Conservation (phyloP, 306 rosid genomes). For the Casuarina cunninghamiana region DNA sequence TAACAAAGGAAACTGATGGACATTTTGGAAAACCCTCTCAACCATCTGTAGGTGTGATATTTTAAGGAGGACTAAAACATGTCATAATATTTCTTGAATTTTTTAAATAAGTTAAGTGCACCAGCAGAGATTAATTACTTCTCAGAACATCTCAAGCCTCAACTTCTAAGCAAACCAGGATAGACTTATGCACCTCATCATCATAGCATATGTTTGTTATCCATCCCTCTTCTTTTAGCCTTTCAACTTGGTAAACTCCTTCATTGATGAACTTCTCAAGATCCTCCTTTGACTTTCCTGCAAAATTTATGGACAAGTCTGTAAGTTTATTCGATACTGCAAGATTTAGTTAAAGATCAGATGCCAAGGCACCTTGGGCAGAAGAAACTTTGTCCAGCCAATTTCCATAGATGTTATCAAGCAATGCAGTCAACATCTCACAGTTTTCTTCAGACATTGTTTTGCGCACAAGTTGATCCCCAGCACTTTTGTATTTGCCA, state of each 20-base stretch:
- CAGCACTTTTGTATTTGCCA: constrained; percentile 94
- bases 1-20: not conserved
- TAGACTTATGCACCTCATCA: constrained; percentile 70
- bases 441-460: constrained; percentile 74
- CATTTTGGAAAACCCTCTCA: constrained; percentile 9
- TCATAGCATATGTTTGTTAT: constrained; percentile 78
- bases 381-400: constrained; percentile 88
- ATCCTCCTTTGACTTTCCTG: constrained; percentile 76
- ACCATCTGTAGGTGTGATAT: not conserved
- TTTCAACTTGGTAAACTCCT: constrained; percentile 83
- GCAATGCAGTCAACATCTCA: constrained; percentile 85
- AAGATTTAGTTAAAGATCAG: constrained; percentile 33
- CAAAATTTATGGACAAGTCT: constrained; percentile 27
- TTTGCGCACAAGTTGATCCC: constrained; percentile 78
- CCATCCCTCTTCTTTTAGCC: constrained; percentile 84
- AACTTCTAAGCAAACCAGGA: constrained; percentile 15
- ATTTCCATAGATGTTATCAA: constrained; percentile 78
- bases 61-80: constrained; percentile 19
- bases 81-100: not conserved
- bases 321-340: constrained; percentile 21
- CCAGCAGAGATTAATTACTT: constrained; percentile 10
- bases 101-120: not conserved
- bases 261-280: constrained; percentile 73
- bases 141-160: constrained; percentile 12
- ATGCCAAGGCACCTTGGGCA: constrained; percentile 61